Evolutionary conservation across 768 basidiomycete genomes (phyloP), one percentile per base, ranked within the genome.

Genomic region (Piloderma croceum): DNA sequence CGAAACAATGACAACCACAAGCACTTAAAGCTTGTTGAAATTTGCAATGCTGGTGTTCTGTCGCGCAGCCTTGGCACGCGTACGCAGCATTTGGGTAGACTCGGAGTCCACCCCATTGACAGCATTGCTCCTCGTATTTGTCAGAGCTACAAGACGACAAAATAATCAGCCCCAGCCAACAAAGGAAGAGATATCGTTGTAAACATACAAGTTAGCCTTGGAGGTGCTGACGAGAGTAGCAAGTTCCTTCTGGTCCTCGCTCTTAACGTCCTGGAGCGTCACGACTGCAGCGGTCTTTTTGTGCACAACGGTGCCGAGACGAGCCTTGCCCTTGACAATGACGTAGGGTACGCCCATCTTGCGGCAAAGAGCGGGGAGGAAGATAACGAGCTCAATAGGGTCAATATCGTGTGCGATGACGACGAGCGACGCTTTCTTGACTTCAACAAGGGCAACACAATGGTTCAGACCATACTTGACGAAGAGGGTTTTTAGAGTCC

Each of bases 321-420:
- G 89, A 42, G 94, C 90, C 71, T 97, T 97, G 70, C 88, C 86
- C 74, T 97, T 97, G 54, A 94, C 92, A 51, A 99, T 96, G 49
- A 92, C 90, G 69, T 98, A 97, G 29, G 93, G 93, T 24, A 97
- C 87, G 64, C 93, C 93, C 93, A 97, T 97, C 82, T 98, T 97
- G 68, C 91, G 84, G 74, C 94, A 98, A 45, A 97, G 83, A 41
- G 94, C 92, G 42, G 94, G 94, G 45, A 98, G 77, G 83, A 90
- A 98, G 68, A 99, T 80, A 50, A 99, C 94, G 56, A 99, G 85
- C 71, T 99, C 94, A 49, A 98, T 96, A 31, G 94, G 94, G 76
- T 99, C 94, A 46, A 99, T 94, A 62, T 98, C 93, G 63, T 98
- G 91, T 25, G 88, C 91, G 51, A 98, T 94, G 68, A 91, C 79